Percentiles rank a stretch among this genome's conserved stretches.
Evolutionary conservation across 75 land plant genomes (phyloP).

Genomic region (Pinus tabuliformis): DNA sequence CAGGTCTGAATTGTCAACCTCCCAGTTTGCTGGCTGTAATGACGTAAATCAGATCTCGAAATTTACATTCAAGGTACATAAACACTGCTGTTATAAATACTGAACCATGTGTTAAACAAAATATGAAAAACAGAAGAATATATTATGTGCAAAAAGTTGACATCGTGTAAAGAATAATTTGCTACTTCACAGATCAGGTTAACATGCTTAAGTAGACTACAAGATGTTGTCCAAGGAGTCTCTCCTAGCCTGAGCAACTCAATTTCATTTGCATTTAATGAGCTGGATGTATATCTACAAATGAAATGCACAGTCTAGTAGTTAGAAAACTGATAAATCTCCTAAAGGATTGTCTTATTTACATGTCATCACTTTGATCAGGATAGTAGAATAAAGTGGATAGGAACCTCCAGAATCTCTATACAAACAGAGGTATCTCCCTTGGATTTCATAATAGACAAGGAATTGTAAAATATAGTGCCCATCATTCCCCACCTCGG

Average conservation of each 20-base stretch:
- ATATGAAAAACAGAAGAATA: not conserved
- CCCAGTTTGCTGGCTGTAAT: not conserved
- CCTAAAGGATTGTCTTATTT: not conserved
- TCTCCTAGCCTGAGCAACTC: not conserved
- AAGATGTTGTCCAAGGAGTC: not conserved
- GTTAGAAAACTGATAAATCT: not conserved
- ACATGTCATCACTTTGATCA: not conserved
- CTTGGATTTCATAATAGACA: too few species aligned
- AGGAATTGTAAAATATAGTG: too few species aligned
- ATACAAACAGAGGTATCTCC: too few species aligned
- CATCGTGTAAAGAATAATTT: not conserved
- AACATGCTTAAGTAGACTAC: not conserved
- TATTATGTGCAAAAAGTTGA: not conserved
- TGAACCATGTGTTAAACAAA: not conserved
- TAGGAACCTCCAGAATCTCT: too few species aligned
- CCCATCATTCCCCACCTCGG: too few species aligned
- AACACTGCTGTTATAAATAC: not conserved
- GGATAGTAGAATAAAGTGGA: too few species aligned
- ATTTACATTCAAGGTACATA: not conserved
- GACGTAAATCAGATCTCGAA: not conserved
- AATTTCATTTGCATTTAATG: not conserved
- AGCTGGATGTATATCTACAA: not conserved
- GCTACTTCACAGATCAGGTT: not conserved
- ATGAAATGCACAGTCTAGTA: not conserved
- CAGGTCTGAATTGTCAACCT: not conserved